phyloP scores from a whole-genome alignment of 2,329 filamentous ascomycete species.

The Aulographum hederae region DNA sequence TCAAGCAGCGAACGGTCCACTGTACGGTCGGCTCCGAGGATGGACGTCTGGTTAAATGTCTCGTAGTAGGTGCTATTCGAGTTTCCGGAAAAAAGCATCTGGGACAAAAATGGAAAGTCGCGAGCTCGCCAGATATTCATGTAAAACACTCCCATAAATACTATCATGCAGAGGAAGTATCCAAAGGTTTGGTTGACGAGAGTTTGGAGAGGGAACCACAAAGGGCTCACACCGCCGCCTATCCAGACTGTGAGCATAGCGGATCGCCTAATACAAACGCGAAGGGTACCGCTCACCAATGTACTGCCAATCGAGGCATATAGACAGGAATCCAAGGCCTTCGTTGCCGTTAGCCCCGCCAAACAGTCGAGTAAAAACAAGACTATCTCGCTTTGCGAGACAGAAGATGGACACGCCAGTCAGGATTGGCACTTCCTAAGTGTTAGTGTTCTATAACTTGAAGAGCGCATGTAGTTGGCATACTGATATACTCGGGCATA shows the following conservation, averaged over 20 bases:
- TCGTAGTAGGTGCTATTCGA: conserved; percentile 6
- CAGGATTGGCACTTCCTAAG: too few species aligned
- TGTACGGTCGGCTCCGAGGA: conserved; percentile 4
- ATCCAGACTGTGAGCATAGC: too few species aligned
- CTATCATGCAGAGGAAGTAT: conserved; percentile 8
- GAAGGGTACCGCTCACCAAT: too few species aligned
- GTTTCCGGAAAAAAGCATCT: conserved; percentile 4
- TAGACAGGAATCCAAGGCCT: conserved; percentile 4
- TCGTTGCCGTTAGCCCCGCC: conserved; percentile 6
- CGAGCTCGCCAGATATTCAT: conserved; percentile 3
- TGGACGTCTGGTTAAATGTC: conserved; percentile 5
- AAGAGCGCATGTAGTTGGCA: too few species aligned
- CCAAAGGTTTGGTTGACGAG: conserved; percentile 4
- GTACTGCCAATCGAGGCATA: conserved; percentile 6
- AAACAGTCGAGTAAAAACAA: conserved; percentile 6
- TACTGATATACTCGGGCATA: too few species aligned
- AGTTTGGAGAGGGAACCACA: conserved; percentile 5
- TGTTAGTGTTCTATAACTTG: too few species aligned
- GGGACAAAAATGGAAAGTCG: conserved; percentile 6
- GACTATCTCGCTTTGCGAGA: conserved; percentile 6
- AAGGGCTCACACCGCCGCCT: too few species aligned
- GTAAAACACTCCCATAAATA: conserved; percentile 6
- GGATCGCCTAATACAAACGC: too few species aligned
- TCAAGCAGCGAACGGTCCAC: conserved; percentile 3
- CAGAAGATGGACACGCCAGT: conserved; percentile 6